phyloP scores from a whole-genome alignment of 2,329 filamentous ascomycete species.

The Aspergillus sclerotialis region DNA sequence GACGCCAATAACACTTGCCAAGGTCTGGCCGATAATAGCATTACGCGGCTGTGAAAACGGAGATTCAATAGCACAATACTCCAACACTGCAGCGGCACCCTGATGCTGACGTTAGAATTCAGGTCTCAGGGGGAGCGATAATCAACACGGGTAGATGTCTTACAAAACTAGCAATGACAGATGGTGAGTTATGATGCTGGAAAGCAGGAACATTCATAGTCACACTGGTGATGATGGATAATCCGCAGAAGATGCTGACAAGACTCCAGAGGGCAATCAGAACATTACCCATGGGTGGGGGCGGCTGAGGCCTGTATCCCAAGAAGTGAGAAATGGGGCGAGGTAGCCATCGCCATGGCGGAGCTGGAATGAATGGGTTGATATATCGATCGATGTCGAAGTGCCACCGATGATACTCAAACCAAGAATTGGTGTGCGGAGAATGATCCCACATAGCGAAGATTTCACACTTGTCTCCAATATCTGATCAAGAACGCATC shows the following conservation, averaged over 20 bases:
- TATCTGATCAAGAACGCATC: neutral
- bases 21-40: slow-evolving; percentile 58
- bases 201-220: slow-evolving; percentile 51
- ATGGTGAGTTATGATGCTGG: slow-evolving; percentile 45
- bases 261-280: slow-evolving; percentile 56
- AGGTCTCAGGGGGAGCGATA: slow-evolving; percentile 3
- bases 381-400: slow-evolving; percentile 73
- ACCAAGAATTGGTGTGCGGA: slow-evolving; percentile 6
- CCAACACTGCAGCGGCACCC: slow-evolving; percentile 69
- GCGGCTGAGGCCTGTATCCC: slow-evolving; percentile 47
- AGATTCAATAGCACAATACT: slow-evolving; percentile 65
- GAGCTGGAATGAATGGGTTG: slow-evolving; percentile 62
- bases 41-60: slow-evolving; percentile 69
- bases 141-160: slow-evolving; percentile 23
- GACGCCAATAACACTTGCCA: slow-evolving; percentile 57
- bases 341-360: slow-evolving; percentile 59
- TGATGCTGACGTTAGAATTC: slow-evolving; percentile 19
- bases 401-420: slow-evolving; percentile 33
- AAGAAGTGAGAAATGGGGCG: slow-evolving; percentile 61
- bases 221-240: slow-evolving; percentile 54
- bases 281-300: slow-evolving; percentile 48
- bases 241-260: slow-evolving; percentile 56
- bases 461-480: neutral
- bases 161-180: slow-evolving; percentile 66
- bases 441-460: neutral